Evolutionary conservation across 2,329 filamentous ascomycete species (phyloP).

Genomic region (Apiospora koreana): DNA sequence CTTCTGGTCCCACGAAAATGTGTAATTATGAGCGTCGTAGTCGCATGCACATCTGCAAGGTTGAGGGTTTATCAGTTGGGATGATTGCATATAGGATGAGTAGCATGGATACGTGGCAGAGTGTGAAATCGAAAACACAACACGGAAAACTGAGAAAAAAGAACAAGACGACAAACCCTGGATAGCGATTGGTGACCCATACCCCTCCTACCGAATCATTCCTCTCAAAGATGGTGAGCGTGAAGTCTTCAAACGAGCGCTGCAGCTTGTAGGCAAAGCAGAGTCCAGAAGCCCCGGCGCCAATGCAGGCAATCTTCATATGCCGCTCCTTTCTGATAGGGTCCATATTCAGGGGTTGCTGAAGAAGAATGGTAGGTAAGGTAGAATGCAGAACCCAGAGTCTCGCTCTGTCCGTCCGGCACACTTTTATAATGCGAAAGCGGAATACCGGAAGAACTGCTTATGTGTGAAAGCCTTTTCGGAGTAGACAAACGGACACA

Average conservation of each 20-base stretch:
- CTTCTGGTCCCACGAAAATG: conserved; percentile 49
- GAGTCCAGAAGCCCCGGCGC: conserved; percentile 49
- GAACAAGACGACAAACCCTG: not conserved
- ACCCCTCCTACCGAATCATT: conserved; percentile 34
- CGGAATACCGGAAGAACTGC: too few species aligned
- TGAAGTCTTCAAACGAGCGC: conserved; percentile 43
- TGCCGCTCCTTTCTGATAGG: not conserved
- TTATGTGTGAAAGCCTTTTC: too few species aligned
- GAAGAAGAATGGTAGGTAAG: too few species aligned
- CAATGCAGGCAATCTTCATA: conserved; percentile 40
- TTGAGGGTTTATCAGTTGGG: conserved; percentile 38
- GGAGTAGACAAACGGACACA: too few species aligned
- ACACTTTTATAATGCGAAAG: too few species aligned
- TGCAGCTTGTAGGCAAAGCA: conserved; percentile 50
- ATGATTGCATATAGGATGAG: not conserved
- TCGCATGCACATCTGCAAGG: conserved; percentile 47
- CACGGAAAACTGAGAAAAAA: not conserved
- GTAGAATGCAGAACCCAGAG: too few species aligned
- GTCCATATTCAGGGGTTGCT: not conserved
- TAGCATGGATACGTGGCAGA: too few species aligned
- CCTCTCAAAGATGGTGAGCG: conserved; percentile 45
- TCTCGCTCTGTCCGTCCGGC: too few species aligned
- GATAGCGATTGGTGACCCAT: not conserved
- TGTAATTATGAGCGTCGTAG: conserved; percentile 53
- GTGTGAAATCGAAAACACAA: not conserved